Base-by-base conservation (phyloP, 352 stramenopile species). In the Blastocystis sp. region DNA sequence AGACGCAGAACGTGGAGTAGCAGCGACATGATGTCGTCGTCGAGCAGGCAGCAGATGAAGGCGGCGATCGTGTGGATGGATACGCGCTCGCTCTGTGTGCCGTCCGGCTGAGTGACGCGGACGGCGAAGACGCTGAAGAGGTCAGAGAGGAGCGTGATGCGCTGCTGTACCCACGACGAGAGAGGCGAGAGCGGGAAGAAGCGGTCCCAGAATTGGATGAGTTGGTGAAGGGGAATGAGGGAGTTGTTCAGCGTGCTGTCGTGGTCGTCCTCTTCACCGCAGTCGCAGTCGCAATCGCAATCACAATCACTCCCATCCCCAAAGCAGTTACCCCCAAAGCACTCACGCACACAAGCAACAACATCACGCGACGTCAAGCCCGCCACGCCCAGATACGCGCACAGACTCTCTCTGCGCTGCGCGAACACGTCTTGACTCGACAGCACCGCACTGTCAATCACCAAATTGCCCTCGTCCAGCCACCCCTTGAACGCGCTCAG, bases 141-240 rank as follows among this genome's bases (percentile, higher is more conserved):
- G 10, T 77, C 66, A 12, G 24, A 59, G 16, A 85, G 59, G 13
- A 85, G 26, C 12, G 66, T 66, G 2, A 41, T 31, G 26, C 74
- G 74, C n/a, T 85, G 51, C 35, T 85, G 13, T 1, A 39, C 9
- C 31, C 31, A 55, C 12, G 12, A 24, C 0, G 35, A 39, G 3
- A 50, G 31, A 66, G 26, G 39, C 29, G 12, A 21, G 16, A 85
- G 35, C 12, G 74, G 74, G 74, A 85, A 85, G 45, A 69, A 85
- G 9, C 74, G 74, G 66, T 85, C 60, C 74, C 74, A 85, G 45
- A 85, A 85, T 55, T 85, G 66, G 6, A 37, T 51, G 3, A 41
- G n/a, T 1, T 74, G 6, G 35, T 24, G 35, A 9, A 12, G 37
- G 12, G 63, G 45, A 35, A 74, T n/a, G 35, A 51, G 35, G 0